Conservation (phyloP, 2,329 filamentous ascomycete species). For the Cladosporium sp. region DNA sequence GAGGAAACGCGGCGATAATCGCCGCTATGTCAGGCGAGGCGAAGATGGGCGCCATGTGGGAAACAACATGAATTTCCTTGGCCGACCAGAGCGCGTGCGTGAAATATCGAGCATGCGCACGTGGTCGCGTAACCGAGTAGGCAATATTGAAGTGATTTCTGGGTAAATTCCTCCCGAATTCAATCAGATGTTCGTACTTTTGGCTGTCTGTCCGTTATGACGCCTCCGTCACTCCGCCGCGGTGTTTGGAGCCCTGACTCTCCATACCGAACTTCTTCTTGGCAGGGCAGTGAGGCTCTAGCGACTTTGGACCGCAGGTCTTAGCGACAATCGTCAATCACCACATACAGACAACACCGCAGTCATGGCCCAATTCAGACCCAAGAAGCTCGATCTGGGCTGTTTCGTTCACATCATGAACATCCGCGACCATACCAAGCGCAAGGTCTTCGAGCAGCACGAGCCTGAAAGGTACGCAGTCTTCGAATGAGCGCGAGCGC, state of each 20-base stretch:
- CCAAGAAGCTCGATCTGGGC: slow-evolving; percentile 84
- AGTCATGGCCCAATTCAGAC: slow-evolving; percentile 64
- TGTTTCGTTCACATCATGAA: slow-evolving; percentile 82
- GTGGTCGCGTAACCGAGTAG: background rate
- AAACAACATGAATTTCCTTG: slow-evolving; percentile 6
- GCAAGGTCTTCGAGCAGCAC: slow-evolving; percentile 80
- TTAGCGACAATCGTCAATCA: background rate
- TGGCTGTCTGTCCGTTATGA: background rate
- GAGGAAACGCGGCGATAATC: slow-evolving; percentile 23
- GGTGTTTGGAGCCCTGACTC: background rate
- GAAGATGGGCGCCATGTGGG: slow-evolving; percentile 24
- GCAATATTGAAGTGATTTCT: background rate
- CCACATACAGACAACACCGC: background rate
- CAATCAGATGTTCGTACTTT: background rate
- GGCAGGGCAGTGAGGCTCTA: background rate
- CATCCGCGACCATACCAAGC: slow-evolving; percentile 94
- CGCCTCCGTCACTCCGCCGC: background rate
- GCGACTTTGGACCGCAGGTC: slow-evolving; percentile 10
- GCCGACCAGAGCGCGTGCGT: background rate
- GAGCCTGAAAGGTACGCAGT: slow-evolving; percentile 78
- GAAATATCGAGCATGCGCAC: background rate
- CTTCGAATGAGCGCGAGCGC: background rate
- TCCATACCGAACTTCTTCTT: background rate
- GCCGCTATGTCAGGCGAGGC: slow-evolving; percentile 24
- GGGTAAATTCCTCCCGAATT: background rate